These are phyloP conservation scores for Pterocarpus santalinus DNA, from an alignment of 306 rosid species.

Conservation along the genomic window DNA sequence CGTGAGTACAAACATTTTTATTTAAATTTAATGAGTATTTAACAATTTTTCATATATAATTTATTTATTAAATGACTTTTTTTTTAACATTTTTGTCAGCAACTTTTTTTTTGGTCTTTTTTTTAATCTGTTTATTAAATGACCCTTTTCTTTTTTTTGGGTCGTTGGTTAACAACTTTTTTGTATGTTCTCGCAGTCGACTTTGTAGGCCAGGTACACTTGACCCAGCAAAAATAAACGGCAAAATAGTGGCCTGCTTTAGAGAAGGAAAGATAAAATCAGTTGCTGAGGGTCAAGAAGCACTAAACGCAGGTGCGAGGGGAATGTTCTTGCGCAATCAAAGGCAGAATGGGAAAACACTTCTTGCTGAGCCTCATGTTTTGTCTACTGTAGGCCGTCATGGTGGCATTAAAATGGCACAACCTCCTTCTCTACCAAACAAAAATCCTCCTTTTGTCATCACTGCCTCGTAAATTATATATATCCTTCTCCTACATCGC, in stretches of 20 bases:
- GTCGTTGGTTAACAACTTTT: too few species aligned
- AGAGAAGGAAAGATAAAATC: slow-evolving; percentile 50
- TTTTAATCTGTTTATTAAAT: neutral
- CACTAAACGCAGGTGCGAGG: slow-evolving; percentile 52
- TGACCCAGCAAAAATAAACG: neutral
- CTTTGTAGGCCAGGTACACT: slow-evolving; percentile 12
- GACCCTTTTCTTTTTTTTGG: too few species aligned
- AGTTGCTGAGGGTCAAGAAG: slow-evolving; percentile 41
- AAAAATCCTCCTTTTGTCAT: neutral
- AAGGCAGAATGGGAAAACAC: slow-evolving; percentile 18
- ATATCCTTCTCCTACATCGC: neutral
- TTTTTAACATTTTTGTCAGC: too few species aligned
- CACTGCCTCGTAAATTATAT: slow-evolving; percentile 50
- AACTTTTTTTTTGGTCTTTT: too few species aligned
- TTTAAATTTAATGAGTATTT: too few species aligned
- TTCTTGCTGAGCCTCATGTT: slow-evolving; percentile 54
- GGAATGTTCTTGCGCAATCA: slow-evolving; percentile 58
- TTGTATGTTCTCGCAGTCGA: slow-evolving; percentile 29
- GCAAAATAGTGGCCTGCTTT: slow-evolving; percentile 43
- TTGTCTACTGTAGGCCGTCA: neutral
- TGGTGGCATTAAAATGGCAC: neutral
- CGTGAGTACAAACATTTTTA: slow-evolving; percentile 70
- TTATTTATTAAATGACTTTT: too few species aligned
- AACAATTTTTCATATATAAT: too few species aligned
- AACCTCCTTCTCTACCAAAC: neutral